Evolutionary conservation across 192 early-diverging fungal genomes (phyloP).

Genomic region (Spizellomyces punctatus): DNA sequence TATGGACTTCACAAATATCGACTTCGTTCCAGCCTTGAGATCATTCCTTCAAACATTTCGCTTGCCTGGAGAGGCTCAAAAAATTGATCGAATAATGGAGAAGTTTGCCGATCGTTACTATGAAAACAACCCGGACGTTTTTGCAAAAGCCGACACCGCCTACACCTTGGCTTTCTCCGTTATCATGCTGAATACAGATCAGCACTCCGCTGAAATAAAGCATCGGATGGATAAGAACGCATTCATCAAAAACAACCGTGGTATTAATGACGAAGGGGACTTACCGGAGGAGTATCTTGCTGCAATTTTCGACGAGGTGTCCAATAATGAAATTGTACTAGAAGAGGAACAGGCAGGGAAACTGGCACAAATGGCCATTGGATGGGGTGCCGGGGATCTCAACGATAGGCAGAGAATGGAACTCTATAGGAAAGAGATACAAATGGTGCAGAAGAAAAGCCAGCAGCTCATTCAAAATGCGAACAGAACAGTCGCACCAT

Average conservation of each 20-base stretch:
- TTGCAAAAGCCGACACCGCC: slow-evolving; percentile 65
- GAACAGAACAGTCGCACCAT: slow-evolving; percentile 32
- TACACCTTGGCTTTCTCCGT: slow-evolving; percentile 65
- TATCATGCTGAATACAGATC: slow-evolving; percentile 70
- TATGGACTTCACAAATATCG: slow-evolving; percentile 55
- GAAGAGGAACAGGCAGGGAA: slow-evolving; percentile 80
- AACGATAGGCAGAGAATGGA: slow-evolving; percentile 56
- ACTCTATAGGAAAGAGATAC: slow-evolving; percentile 53
- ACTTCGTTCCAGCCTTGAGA: slow-evolving; percentile 60
- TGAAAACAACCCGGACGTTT: slow-evolving; percentile 60
- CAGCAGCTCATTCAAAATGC: slow-evolving; percentile 46
- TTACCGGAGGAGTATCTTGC: slow-evolving; percentile 73
- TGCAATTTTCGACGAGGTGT: slow-evolving; percentile 81
- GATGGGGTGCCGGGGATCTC: slow-evolving; percentile 50
- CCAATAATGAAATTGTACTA: slow-evolving; percentile 85
- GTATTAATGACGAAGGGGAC: slow-evolving; percentile 86
- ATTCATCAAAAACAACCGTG: slow-evolving; percentile 70
- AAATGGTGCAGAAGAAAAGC: slow-evolving; percentile 59
- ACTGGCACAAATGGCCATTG: slow-evolving; percentile 55
- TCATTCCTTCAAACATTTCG: slow-evolving; percentile 62
- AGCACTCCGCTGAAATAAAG: slow-evolving; percentile 61
- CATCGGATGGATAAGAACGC: slow-evolving; percentile 59
- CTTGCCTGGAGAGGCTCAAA: slow-evolving; percentile 67
- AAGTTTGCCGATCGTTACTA: slow-evolving; percentile 71
- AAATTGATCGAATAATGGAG: slow-evolving; percentile 69